Percentiles rank a stretch among this genome's conserved stretches.
Evolutionary conservation across 495 filamentous ascomycete species (phyloP).

Genomic region (Trichocladium uniseriatum): DNA sequence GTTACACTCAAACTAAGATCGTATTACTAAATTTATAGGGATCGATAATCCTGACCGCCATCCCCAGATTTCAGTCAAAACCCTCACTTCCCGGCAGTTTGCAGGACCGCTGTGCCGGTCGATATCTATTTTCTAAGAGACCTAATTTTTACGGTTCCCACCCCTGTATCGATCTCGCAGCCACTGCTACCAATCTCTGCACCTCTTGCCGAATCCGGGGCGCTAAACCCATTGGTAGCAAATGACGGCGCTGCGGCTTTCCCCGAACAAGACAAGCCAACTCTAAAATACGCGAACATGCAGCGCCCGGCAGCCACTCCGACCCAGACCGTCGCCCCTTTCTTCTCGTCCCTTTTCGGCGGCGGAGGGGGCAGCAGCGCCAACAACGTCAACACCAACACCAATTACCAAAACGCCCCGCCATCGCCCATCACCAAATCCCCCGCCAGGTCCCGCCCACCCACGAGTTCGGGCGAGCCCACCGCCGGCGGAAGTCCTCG

Average conservation of each 20-base stretch:
- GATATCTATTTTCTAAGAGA: no score
- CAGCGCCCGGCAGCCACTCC: conserved; percentile 32
- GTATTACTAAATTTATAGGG: no score
- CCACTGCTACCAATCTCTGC: no score
- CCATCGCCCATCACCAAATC: conserved; percentile 9
- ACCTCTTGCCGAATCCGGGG: conserved; percentile 12
- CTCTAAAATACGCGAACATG: conserved; percentile 22
- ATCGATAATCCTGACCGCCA: no score
- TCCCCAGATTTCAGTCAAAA: no score
- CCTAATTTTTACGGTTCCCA: no score
- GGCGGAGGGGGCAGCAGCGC: conserved; percentile 12
- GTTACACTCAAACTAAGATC: no score
- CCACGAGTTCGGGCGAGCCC: conserved; percentile 31
- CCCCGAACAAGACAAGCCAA: conserved; percentile 4
- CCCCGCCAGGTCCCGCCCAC: conserved; percentile 28
- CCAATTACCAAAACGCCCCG: no score
- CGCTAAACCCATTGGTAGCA: conserved; percentile 11
- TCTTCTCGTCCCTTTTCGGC: conserved; percentile 37
- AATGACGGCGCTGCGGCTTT: conserved; percentile 11
- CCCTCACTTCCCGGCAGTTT: no score
- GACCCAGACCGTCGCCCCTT: conserved; percentile 32
- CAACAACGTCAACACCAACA: conserved; percentile 8
- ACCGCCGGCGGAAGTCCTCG: conserved; percentile 13
- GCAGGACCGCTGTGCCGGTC: no score
- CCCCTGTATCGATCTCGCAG: no score